Conservation (phyloP, 2,329 filamentous ascomycete genomes). For the Talaromyces rugulosus region DNA sequence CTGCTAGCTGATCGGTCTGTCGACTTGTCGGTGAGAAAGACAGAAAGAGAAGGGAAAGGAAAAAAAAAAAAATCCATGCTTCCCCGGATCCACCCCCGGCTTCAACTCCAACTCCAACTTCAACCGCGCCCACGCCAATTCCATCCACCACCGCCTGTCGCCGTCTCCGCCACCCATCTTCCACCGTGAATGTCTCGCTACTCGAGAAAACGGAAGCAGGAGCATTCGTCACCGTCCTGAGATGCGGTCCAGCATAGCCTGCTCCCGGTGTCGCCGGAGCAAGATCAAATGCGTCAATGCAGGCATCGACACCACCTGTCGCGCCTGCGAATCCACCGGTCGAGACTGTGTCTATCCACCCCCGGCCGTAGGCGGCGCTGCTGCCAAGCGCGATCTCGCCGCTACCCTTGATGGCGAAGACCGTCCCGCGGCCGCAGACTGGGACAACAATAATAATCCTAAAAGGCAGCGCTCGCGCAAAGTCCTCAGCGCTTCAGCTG, state of each 20-base stretch:
- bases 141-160: not conserved
- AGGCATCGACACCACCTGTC: slow-evolving; percentile 67
- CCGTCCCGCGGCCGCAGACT: slow-evolving; percentile 34
- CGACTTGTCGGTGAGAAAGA: not conserved
- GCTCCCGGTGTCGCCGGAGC: slow-evolving; percentile 68
- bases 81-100: slow-evolving; percentile 1
- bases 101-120: not conserved
- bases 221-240: slow-evolving; percentile 30
- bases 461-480: slow-evolving; percentile 39
- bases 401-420: slow-evolving; percentile 34
- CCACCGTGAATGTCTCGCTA: slow-evolving; percentile 13
- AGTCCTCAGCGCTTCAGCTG: slow-evolving; percentile 21
- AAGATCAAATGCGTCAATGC: slow-evolving; percentile 86
- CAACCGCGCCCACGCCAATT: not conserved
- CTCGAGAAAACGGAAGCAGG: slow-evolving; percentile 6
- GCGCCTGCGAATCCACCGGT: slow-evolving; percentile 67
- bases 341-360: slow-evolving; percentile 69
- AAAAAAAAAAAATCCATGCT: not conserved
- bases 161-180: not conserved
- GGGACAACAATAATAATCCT: slow-evolving; percentile 34
- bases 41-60: not conserved
- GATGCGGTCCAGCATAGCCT: slow-evolving; percentile 77
- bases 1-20: not conserved
- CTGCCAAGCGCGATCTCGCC: slow-evolving; percentile 35
- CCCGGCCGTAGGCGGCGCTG: slow-evolving; percentile 34